Percentiles rank a stretch among this genome's conserved stretches.
These are phyloP conservation scores for apple (Malus domestica) DNA, from an alignment of 306 rosid genomes.

Conservation along the genomic window ASM211411v1 NC_041798.1:17873501-17874000, in stretches of 20 bases:
- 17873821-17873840: not conserved
- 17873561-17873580: too few species aligned
- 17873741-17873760: not conserved
- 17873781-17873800: not conserved
- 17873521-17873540: accelerated
- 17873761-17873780: not conserved
- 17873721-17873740: not conserved
- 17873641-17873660: not conserved
- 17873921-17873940: not conserved
- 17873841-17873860: not conserved
- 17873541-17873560: accelerated
- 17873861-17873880: not conserved
- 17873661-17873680: not conserved
- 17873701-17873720: too few species aligned
- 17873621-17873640: too few species aligned
- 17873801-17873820: not conserved
- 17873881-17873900: not conserved
- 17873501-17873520: too few species aligned
- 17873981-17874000: not conserved
- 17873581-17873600: too few species aligned
- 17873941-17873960: not conserved
- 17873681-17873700: not conserved
- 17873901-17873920: not conserved
- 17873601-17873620: too few species aligned
- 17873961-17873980: not conserved